Percentiles rank a stretch among this genome's conserved stretches.
Conservation (phyloP, 1,284 basidiomycete species). For the Golubevia pallescens region DNA sequence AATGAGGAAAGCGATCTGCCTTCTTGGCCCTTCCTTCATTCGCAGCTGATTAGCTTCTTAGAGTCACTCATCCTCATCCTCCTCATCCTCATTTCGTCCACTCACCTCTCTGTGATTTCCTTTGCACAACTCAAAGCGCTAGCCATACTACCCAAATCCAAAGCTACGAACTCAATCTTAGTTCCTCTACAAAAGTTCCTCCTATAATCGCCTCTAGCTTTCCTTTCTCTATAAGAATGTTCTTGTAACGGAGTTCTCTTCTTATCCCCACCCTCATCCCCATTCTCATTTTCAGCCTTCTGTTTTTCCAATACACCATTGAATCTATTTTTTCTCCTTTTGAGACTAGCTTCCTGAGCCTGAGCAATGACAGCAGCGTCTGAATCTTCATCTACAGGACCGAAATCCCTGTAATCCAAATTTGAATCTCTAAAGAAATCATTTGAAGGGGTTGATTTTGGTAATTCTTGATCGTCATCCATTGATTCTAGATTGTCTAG, state of each 20-base stretch:
- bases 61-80: background rate
- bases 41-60: too few relatives aligned
- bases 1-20: too few relatives aligned
- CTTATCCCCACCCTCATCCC: too few relatives aligned
- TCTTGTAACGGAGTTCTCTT: too few relatives aligned
- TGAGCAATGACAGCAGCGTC: constrained; percentile 36
- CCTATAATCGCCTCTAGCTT: constrained; percentile 44
- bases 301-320: constrained; percentile 17
- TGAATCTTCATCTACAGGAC: constrained; percentile 31
- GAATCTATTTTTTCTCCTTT: constrained; percentile 8
- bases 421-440: background rate
- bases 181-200: constrained; percentile 54
- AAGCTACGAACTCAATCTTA: constrained; percentile 52
- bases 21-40: too few relatives aligned
- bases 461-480: too few relatives aligned
- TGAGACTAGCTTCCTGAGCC: constrained; percentile 18
- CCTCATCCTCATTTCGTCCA: background rate
- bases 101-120: constrained; percentile 29
- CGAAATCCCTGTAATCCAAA: too few relatives aligned
- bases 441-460: too few relatives aligned
- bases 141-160: constrained; percentile 59
- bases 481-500: too few relatives aligned
- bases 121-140: constrained; percentile 52
- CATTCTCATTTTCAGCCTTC: constrained; percentile 6
- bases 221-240: constrained; percentile 19